A percentile compares a stretch with the other conserved stretches of the same genome.
These are phyloP conservation scores for Kwoniella pini DNA, from an alignment of 768 basidiomycete species.

Conservation along the genomic window DNA sequence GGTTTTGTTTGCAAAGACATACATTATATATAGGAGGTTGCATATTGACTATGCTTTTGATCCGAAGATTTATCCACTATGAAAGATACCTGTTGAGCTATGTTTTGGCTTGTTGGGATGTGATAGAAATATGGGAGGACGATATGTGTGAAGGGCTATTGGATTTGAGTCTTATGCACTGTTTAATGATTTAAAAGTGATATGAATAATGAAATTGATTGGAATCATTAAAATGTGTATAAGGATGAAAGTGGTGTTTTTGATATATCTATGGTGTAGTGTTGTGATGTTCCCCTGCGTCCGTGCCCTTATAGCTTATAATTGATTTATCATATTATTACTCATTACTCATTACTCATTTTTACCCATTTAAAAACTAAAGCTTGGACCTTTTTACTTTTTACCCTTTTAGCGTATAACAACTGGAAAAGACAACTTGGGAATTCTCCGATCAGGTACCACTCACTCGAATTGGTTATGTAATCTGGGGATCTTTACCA, in stretches of 20 bases:
- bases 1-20: background rate
- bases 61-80: too few species aligned
- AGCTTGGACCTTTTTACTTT: too few species aligned
- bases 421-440: background rate
- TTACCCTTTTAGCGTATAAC: too few species aligned
- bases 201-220: background rate
- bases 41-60: slow-evolving; percentile 2
- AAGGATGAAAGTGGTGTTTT: too few species aligned
- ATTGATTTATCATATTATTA: background rate
- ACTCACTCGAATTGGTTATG: background rate
- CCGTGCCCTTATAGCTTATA: background rate
- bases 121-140: background rate
- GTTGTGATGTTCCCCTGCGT: too few species aligned
- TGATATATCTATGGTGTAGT: too few species aligned
- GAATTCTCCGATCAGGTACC: slow-evolving; percentile 1
- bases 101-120: background rate
- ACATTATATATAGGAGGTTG: slow-evolving; percentile 11
- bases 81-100: too few species aligned
- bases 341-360: background rate
- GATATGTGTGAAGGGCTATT: background rate
- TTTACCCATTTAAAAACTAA: too few species aligned
- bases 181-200: background rate
- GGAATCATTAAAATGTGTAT: too few species aligned
- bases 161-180: too few species aligned
- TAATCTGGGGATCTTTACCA: background rate